phyloP scores from a whole-genome alignment of 2,329 filamentous ascomycete genomes.

The Fusarium pseudocircinatum region DNA sequence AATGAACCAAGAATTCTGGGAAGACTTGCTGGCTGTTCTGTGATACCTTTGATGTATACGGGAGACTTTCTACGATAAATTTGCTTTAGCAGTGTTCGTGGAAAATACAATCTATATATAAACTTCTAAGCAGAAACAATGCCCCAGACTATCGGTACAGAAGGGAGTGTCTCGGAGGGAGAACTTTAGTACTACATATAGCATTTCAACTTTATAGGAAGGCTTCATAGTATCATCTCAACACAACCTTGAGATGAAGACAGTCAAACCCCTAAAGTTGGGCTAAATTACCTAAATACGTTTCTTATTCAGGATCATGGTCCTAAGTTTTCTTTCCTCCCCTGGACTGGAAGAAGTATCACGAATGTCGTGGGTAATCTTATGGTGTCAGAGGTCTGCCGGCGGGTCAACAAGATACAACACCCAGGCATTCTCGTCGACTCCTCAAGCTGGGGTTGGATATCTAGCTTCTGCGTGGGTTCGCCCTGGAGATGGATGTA shows the following conservation, averaged over 20 bases:
- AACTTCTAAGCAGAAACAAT: no score
- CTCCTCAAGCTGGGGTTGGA: neutral
- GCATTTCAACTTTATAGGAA: neutral
- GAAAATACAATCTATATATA: neutral
- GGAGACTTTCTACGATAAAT: fast-evolving
- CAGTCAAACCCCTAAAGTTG: no score
- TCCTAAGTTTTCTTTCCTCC: neutral
- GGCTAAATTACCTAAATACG: no score
- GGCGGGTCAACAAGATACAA: neutral
- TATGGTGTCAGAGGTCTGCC: neutral
- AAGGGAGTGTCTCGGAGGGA: neutral
- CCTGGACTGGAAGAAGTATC: neutral
- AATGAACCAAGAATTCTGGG: neutral
- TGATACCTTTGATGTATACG: fast-evolving
- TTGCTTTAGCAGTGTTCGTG: fast-evolving
- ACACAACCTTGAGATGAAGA: neutral
- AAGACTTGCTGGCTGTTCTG: fast-evolving
- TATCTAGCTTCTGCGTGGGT: neutral
- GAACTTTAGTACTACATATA: neutral
- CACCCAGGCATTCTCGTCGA: fast-evolving
- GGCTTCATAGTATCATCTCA: neutral
- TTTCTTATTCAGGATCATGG: no score
- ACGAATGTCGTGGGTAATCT: neutral
- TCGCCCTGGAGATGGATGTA: neutral
- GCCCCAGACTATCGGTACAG: neutral